phyloP scores from a whole-genome alignment of 2,329 filamentous ascomycete genomes.

The Phialophora verrucosa region DNA sequence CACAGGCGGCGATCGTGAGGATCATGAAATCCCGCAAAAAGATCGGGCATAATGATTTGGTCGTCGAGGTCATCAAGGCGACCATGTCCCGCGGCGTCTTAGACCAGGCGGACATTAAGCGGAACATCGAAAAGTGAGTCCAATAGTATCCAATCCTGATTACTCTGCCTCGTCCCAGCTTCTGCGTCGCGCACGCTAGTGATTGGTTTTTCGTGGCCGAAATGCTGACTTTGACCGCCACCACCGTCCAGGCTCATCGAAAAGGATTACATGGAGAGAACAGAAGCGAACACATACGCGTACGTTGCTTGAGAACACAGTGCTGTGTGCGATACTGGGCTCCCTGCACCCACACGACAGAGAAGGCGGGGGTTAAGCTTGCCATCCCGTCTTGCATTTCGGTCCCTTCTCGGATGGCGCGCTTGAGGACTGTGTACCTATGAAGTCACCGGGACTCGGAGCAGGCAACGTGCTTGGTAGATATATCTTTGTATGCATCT shows the following conservation, averaged over 20 bases:
- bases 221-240: not conserved
- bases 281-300: slow-evolving; percentile 70
- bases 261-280: slow-evolving; percentile 88
- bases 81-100: slow-evolving; percentile 86
- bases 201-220: not conserved
- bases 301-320: slow-evolving; percentile 66
- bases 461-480: not conserved
- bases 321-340: not conserved
- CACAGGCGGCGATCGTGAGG: slow-evolving; percentile 92
- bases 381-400: not conserved
- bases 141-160: not conserved
- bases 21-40: slow-evolving; percentile 95
- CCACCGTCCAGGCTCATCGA: slow-evolving; percentile 74
- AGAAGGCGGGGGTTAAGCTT: not conserved
- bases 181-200: not conserved
- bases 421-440: not conserved
- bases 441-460: not conserved
- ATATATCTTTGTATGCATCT: not conserved
- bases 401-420: not conserved
- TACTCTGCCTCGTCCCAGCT: not conserved
- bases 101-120: slow-evolving; percentile 87
- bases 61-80: slow-evolving; percentile 89
- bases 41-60: slow-evolving; percentile 83
- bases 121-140: slow-evolving; percentile 89
- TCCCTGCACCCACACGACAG: not conserved